Evolutionary conservation across 306 rosid species (phyloP).

Genomic region (Prunus mira): DNA sequence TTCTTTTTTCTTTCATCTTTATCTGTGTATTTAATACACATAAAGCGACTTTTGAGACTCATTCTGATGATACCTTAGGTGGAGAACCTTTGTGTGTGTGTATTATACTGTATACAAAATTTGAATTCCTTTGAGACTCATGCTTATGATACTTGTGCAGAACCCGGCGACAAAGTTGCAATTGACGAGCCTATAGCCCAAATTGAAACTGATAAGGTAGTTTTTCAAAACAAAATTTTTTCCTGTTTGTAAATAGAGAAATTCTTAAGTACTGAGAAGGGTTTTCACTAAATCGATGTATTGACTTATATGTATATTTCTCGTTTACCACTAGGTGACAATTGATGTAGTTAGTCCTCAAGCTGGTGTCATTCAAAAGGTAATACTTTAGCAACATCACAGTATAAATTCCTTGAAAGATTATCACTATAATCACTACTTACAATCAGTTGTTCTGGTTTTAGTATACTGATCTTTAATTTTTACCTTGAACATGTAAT

Average conservation of each 20-base stretch:
- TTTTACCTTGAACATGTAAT: slow-evolving; percentile 1
- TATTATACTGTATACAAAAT: background rate
- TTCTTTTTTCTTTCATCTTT: background rate
- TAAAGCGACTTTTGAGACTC: slow-evolving; percentile 1
- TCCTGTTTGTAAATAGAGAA: background rate
- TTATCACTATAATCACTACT: background rate
- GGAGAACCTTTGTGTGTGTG: background rate
- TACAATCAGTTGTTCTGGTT: background rate
- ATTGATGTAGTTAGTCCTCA: slow-evolving; percentile 64
- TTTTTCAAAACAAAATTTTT: background rate
- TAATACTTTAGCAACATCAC: slow-evolving; percentile 18
- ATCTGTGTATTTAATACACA: background rate
- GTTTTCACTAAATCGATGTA: background rate
- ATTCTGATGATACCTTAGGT: background rate
- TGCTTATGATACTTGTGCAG: slow-evolving; percentile 32
- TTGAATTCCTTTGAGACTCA: slow-evolving; percentile 22
- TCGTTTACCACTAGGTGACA: slow-evolving; percentile 45
- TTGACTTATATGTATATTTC: slow-evolving; percentile 1
- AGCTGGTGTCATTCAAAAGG: slow-evolving; percentile 50
- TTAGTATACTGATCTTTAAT: slow-evolving; percentile 3
- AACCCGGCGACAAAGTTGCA: slow-evolving; percentile 56
- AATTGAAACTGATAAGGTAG: slow-evolving; percentile 65
- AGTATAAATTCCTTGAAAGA: background rate
- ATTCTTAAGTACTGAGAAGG: background rate
- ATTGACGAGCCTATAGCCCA: slow-evolving; percentile 62